Evolutionary conservation across 1,284 basidiomycete species (phyloP).

Genomic region (Ceratorhiza oryzae-sativae): DNA sequence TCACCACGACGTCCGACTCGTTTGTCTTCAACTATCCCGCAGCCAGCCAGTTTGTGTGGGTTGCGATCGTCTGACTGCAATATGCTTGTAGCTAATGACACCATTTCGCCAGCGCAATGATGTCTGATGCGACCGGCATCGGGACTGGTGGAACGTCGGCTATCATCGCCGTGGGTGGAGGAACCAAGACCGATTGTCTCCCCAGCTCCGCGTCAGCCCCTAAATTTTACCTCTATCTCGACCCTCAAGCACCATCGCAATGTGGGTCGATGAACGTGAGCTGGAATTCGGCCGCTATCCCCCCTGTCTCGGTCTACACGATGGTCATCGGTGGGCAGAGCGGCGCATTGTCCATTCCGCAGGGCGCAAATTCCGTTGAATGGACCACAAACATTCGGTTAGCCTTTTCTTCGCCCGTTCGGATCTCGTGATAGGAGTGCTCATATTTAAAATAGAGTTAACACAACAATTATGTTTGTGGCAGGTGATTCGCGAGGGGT

Average conservation of each 20-base stretch:
- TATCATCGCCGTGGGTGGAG: constrained; percentile 62
- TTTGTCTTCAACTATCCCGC: constrained; percentile 72
- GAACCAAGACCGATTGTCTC: constrained; percentile 64
- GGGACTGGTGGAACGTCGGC: constrained; percentile 77
- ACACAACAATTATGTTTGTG: constrained; percentile 67
- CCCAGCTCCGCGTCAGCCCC: constrained; percentile 52
- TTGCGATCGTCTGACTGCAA: background rate
- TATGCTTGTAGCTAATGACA: background rate
- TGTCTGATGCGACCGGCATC: constrained; percentile 69
- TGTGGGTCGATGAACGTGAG: constrained; percentile 5
- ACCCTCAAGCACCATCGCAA: background rate
- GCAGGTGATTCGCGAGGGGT: constrained; percentile 65
- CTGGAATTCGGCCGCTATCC: background rate
- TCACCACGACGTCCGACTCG: constrained; percentile 55
- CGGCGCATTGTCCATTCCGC: constrained; percentile 61
- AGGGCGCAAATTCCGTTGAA: constrained; percentile 61
- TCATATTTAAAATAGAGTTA: background rate
- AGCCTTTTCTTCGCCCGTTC: constrained; percentile 49
- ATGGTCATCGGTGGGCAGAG: constrained; percentile 80
- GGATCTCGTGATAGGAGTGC: background rate
- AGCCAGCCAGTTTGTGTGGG: constrained; percentile 69
- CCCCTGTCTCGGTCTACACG: constrained; percentile 64
- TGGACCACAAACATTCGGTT: constrained; percentile 69
- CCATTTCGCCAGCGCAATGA: constrained; percentile 54
- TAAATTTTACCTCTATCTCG: constrained; percentile 15